A percentile compares a stretch with the other conserved stretches of the same genome.
Conservation (phyloP, 306 rosid genomes). For the Delonix regia region DNA sequence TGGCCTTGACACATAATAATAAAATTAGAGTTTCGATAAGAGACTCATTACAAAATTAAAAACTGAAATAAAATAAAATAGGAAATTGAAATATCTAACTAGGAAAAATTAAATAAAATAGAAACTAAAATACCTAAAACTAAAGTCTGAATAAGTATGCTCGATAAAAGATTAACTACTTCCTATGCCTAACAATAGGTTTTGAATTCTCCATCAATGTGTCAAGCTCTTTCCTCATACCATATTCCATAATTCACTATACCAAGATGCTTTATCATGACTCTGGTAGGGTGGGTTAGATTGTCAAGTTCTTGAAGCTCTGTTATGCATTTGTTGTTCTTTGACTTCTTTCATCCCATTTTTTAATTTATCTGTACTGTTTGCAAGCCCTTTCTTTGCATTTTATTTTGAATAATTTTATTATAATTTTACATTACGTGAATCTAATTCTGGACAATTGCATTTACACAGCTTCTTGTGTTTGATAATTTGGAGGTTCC, state of each 20-base stretch:
- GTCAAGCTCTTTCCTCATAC: neutral
- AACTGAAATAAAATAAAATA: too few species aligned
- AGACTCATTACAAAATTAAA: too few species aligned
- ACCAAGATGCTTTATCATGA: conserved; percentile 9
- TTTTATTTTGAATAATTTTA: conserved; percentile 17
- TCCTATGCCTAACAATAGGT: too few species aligned
- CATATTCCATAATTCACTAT: conserved; percentile 1
- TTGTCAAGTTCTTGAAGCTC: conserved; percentile 15
- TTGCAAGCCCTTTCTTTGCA: conserved; percentile 11
- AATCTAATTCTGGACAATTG: conserved; percentile 32
- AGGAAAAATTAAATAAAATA: too few species aligned
- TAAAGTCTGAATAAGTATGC: too few species aligned
- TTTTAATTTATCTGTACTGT: conserved; percentile 7
- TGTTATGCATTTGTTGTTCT: neutral
- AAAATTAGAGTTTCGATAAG: too few species aligned
- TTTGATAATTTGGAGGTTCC: conserved; percentile 88
- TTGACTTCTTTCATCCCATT: conserved; percentile 15
- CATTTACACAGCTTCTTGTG: conserved; percentile 69
- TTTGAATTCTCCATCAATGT: too few species aligned
- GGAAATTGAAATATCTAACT: too few species aligned
- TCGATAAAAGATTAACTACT: too few species aligned
- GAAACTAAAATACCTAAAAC: too few species aligned
- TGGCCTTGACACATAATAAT: too few species aligned
- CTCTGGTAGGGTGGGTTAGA: conserved; percentile 19
- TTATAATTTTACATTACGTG: conserved; percentile 12